Percentiles rank a stretch among this genome's conserved stretches.
phyloP scores from a whole-genome alignment of 2,329 filamentous ascomycete species.

The Microdochium nivale region DNA sequence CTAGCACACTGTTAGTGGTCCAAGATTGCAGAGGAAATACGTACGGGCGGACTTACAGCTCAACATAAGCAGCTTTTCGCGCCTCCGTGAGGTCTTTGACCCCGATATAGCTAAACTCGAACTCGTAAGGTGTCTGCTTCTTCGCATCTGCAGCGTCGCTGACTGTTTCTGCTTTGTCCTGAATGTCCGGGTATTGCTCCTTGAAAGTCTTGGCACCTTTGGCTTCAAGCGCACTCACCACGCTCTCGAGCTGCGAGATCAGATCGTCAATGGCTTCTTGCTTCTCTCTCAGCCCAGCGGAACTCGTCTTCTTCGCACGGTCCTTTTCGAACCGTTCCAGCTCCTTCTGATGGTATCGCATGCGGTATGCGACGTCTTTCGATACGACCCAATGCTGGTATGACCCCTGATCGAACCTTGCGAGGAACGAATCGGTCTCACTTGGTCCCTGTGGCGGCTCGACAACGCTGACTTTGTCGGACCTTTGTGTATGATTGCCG shows the following conservation, averaged over 20 bases:
- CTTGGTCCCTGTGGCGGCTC: slow-evolving; percentile 19
- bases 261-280: slow-evolving; percentile 41
- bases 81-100: slow-evolving; percentile 47
- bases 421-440: slow-evolving; percentile 43
- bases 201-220: slow-evolving; percentile 59
- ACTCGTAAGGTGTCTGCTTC: slow-evolving; percentile 31
- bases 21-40: not conserved
- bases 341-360: slow-evolving; percentile 22
- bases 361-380: slow-evolving; percentile 23
- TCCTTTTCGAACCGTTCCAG: slow-evolving; percentile 24
- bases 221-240: slow-evolving; percentile 45
- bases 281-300: slow-evolving; percentile 38
- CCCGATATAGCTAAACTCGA: slow-evolving; percentile 40
- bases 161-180: slow-evolving; percentile 8
- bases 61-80: slow-evolving; percentile 50
- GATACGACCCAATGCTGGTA: slow-evolving; percentile 52
- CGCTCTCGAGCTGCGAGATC: slow-evolving; percentile 40
- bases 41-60: slow-evolving; percentile 39
- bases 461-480: slow-evolving; percentile 8
- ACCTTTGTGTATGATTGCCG: slow-evolving; percentile 6
- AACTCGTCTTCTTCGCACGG: slow-evolving; percentile 18
- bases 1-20: slow-evolving; percentile 25
- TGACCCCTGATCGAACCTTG: slow-evolving; percentile 37
- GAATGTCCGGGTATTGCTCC: slow-evolving; percentile 51
- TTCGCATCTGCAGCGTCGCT: slow-evolving; percentile 6